These are phyloP conservation scores for Neurospora intermedia DNA, from an alignment of 495 filamentous ascomycete species.

Conservation along the genomic window DNA sequence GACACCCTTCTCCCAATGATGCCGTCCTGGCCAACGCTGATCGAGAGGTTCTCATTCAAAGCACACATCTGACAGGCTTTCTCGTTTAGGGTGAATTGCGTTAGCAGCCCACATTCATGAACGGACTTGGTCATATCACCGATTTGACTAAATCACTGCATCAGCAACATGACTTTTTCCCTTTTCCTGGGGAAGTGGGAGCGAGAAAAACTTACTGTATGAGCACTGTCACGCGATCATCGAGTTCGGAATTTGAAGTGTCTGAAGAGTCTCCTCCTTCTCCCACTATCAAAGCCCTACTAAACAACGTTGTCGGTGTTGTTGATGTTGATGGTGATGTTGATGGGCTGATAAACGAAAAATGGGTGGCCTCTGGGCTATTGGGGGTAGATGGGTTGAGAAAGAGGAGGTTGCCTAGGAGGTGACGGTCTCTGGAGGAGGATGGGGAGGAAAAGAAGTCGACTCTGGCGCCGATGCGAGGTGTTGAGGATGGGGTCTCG, in stretches of 20 bases:
- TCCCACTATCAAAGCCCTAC: too few species aligned
- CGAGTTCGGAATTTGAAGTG: background rate
- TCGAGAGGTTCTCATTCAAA: slow-evolving; percentile 24
- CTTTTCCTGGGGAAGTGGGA: too few species aligned
- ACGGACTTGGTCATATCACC: slow-evolving; percentile 27
- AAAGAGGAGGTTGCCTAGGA: slow-evolving; percentile 22
- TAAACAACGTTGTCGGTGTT: background rate
- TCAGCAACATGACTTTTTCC: background rate
- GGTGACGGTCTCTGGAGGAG: background rate
- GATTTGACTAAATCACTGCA: slow-evolving; percentile 16
- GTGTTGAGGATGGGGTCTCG: slow-evolving; percentile 13
- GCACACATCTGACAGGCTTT: background rate
- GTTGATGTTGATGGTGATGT: background rate
- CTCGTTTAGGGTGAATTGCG: slow-evolving; percentile 17
- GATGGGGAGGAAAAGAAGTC: slow-evolving; percentile 13
- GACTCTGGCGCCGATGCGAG: slow-evolving; percentile 20
- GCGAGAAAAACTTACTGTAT: slow-evolving; percentile 15
- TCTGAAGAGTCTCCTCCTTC: background rate
- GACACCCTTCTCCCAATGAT: slow-evolving; percentile 39
- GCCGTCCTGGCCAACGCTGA: slow-evolving; percentile 31
- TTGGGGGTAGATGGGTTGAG: slow-evolving; percentile 16
- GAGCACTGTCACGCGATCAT: slow-evolving; percentile 14
- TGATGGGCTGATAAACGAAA: slow-evolving; percentile 10
- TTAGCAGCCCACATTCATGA: slow-evolving; percentile 23
- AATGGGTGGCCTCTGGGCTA: slow-evolving; percentile 20